These are phyloP conservation scores for Zychaea mexicana DNA, from an alignment of 371 early-diverging fungal species.

Conservation along the genomic window DNA sequence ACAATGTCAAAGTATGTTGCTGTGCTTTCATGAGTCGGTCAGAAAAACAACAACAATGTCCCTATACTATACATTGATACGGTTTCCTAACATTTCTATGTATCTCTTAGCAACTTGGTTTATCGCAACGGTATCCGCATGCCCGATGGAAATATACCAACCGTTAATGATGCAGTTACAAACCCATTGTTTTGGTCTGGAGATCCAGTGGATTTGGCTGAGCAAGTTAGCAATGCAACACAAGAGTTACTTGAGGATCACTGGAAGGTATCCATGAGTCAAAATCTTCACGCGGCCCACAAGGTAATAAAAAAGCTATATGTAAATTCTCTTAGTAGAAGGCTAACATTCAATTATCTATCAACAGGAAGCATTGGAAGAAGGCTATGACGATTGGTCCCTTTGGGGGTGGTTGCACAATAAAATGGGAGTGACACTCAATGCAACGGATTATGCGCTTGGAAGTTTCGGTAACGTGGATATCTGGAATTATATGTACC, in stretches of 20 bases:
- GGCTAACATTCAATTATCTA: not conserved
- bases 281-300: conserved; percentile 30
- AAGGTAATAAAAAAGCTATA: conserved; percentile 2
- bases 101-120: conserved; percentile 20
- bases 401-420: conserved; percentile 31
- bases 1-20: conserved; percentile 23
- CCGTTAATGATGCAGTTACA: conserved; percentile 16
- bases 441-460: conserved; percentile 24
- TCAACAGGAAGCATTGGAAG: conserved; percentile 21
- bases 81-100: no score
- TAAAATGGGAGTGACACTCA: conserved; percentile 28
- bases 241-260: conserved; percentile 8
- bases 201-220: conserved; percentile 5
- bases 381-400: conserved; percentile 35
- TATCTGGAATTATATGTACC: conserved; percentile 22
- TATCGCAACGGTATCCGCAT: conserved; percentile 28
- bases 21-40: no score
- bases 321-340: not conserved
- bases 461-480: conserved; percentile 8
- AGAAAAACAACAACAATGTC: no score
- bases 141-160: conserved; percentile 30
- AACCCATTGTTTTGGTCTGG: conserved; percentile 6
- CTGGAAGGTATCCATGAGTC: conserved; percentile 25
- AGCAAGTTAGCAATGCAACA: conserved; percentile 7
- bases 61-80: no score